Conservation (phyloP, 192 early-diverging fungal genomes). For the Lunasporangiospora selenospora region DNA sequence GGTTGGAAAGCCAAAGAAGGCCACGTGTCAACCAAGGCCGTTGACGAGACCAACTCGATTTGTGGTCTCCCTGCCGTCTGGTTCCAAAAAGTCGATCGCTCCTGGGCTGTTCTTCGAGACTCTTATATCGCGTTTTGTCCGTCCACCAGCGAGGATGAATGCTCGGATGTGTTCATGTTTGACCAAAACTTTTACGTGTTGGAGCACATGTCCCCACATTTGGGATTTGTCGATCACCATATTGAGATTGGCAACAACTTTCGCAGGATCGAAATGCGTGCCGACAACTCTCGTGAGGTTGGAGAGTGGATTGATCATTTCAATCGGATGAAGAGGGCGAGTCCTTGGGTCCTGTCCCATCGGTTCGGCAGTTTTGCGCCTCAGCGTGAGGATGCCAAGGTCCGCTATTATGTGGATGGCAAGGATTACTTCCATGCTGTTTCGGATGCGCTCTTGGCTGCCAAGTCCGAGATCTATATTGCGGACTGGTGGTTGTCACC, state of each 20-base stretch:
- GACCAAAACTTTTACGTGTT: conserved; percentile 45
- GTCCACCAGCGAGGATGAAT: conserved; percentile 34
- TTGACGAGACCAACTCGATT: conserved; percentile 57
- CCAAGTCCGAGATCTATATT: conserved; percentile 72
- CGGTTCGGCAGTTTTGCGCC: conserved; percentile 80
- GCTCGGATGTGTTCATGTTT: conserved; percentile 55
- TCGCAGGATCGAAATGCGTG: conserved; percentile 70
- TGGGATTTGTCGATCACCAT: conserved; percentile 57
- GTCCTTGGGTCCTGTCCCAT: conserved; percentile 69
- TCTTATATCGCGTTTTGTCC: conserved; percentile 63
- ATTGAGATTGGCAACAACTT: conserved; percentile 60
- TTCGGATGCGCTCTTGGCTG: conserved; percentile 73
- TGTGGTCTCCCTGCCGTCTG: conserved; percentile 29
- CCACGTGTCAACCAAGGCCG: conserved; percentile 67
- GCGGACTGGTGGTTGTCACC: conserved; percentile 91
- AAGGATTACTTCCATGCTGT: conserved; percentile 78
- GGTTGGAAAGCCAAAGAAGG: conserved; percentile 87
- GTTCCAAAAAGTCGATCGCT: conserved; percentile 52
- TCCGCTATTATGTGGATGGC: conserved; percentile 78
- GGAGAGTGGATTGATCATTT: conserved; percentile 69
- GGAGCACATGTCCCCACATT: conserved; percentile 8
- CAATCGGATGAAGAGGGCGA: conserved; percentile 55
- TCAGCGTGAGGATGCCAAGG: conserved; percentile 65
- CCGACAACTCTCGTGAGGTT: conserved; percentile 62
- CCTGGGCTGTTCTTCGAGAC: conserved; percentile 80